phyloP scores from a whole-genome alignment of 2,329 filamentous ascomycete genomes.

The Colletotrichum ledebouriae region DNA sequence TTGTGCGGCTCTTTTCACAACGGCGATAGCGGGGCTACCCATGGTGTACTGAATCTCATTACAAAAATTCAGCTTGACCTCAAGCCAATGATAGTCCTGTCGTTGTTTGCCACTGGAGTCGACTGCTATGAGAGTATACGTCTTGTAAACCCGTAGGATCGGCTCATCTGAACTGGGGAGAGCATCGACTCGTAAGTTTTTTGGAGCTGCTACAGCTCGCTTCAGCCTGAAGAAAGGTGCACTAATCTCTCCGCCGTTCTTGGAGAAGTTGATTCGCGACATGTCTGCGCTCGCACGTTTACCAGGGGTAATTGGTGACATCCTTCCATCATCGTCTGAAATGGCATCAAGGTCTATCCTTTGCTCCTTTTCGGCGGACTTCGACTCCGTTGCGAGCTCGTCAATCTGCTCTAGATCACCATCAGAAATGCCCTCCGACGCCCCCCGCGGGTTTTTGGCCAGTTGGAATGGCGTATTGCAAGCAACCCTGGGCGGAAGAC shows the following conservation, averaged over 20 bases:
- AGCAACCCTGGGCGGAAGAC: background rate
- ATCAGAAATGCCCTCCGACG: conserved; percentile 18
- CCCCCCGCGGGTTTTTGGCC: background rate
- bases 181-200: background rate
- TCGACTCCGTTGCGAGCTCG: conserved; percentile 2
- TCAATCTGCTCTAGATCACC: conserved; percentile 7
- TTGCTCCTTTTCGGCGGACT: background rate
- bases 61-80: conserved; percentile 26
- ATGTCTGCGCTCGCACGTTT: conserved; percentile 11
- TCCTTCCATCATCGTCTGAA: conserved; percentile 1
- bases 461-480: background rate
- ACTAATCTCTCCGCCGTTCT: background rate
- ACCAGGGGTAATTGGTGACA: conserved; percentile 3
- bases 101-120: background rate
- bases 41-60: background rate
- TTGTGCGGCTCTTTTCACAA: background rate
- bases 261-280: conserved; percentile 4
- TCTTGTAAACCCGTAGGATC: background rate
- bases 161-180: background rate
- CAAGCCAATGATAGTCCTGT: conserved; percentile 25
- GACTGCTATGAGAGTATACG: conserved; percentile 2
- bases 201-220: conserved; percentile 7
- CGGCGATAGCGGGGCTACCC: background rate
- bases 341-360: background rate
- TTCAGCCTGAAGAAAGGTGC: background rate